phyloP scores from a whole-genome alignment of 2,329 filamentous ascomycete species.

The Neobulgaria alba region DNA sequence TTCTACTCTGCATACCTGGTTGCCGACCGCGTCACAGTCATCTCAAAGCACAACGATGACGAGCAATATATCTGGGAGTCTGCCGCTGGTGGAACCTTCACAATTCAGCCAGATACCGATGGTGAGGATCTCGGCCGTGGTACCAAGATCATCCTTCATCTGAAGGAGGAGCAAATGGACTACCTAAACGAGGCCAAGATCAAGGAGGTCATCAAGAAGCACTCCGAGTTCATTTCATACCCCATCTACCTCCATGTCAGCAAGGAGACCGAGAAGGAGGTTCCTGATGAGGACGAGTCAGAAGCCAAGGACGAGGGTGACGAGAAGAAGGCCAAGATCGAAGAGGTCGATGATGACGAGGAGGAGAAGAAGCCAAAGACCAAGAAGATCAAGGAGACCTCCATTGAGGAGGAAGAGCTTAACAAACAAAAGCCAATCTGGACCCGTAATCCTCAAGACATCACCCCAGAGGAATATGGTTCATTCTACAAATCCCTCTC shows the following conservation, averaged over 20 bases:
- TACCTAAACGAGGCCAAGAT: conserved; percentile 98
- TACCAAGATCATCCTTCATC: conserved; percentile 95
- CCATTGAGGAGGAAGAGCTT: conserved; percentile 98
- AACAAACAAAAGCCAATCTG: conserved; percentile 99
- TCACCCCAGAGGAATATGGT: conserved; percentile 92
- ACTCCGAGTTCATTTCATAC: conserved; percentile 99
- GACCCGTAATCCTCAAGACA: conserved; percentile 96
- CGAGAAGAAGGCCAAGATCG: conserved; percentile 92
- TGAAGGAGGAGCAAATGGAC: conserved; percentile 98
- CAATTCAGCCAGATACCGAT: conserved; percentile 80
- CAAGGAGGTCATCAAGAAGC: conserved; percentile 99
- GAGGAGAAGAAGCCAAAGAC: conserved; percentile 94
- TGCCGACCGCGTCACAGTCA: conserved; percentile 87
- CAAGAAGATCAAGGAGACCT: conserved; percentile 99
- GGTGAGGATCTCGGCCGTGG: conserved; percentile 86
- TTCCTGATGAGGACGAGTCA: conserved; percentile 90
- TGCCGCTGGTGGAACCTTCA: conserved; percentile 94
- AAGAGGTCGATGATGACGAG: conserved; percentile 82
- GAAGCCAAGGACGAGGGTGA: conserved; percentile 65
- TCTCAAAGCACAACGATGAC: conserved; percentile 99
- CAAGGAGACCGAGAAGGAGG: conserved; percentile 99
- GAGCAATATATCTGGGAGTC: conserved; percentile 99
- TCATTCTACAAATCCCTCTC: conserved; percentile 99
- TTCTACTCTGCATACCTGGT: conserved; percentile 99
- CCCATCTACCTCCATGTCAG: conserved; percentile 99